Evolutionary conservation across 140 eudicot species (phyloP).

Genomic region (Stevia rebaudiana): DNA sequence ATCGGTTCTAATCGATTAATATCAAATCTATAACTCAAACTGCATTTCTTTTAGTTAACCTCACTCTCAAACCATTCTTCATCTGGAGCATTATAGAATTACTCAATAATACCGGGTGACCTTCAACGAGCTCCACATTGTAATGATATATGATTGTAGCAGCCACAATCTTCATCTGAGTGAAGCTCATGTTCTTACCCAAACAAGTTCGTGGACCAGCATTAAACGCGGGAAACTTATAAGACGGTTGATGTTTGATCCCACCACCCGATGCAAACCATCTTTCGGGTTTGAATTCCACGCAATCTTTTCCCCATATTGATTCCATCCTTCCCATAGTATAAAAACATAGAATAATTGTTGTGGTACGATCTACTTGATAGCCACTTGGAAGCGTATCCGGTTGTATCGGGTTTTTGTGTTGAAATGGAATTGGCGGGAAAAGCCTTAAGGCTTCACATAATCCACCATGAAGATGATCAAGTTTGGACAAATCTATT

Average conservation of each 20-base stretch:
- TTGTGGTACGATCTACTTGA: constrained; percentile 5
- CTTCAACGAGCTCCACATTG: constrained; percentile 9
- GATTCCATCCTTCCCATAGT: constrained; percentile 26
- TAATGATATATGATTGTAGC: background rate
- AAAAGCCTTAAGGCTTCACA: constrained; percentile 40
- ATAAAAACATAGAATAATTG: constrained; percentile 25
- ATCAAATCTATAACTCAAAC: no score
- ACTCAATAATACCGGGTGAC: constrained; percentile 18
- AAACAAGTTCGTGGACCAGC: constrained; percentile 49
- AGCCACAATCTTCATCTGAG: constrained; percentile 22
- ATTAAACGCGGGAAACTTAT: constrained; percentile 38
- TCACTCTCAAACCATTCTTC: constrained; percentile 23
- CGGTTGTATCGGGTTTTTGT: constrained; percentile 14
- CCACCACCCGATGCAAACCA: constrained; percentile 34
- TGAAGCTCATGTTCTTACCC: constrained; percentile 39
- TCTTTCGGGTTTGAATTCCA: constrained; percentile 45
- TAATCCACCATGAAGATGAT: constrained; percentile 42
- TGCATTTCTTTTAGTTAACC: no score
- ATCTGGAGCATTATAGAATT: constrained; percentile 16
- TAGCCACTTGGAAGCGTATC: constrained; percentile 49
- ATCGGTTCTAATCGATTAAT: no score
- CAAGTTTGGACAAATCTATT: constrained; percentile 19
- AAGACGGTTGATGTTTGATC: constrained; percentile 33
- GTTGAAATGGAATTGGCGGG: constrained; percentile 35
- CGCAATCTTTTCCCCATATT: constrained; percentile 38